These are phyloP conservation scores for Bonia amplexicaulis DNA, from an alignment of 176 grass and related monocot genomes.

Conservation along the genomic window DNA sequence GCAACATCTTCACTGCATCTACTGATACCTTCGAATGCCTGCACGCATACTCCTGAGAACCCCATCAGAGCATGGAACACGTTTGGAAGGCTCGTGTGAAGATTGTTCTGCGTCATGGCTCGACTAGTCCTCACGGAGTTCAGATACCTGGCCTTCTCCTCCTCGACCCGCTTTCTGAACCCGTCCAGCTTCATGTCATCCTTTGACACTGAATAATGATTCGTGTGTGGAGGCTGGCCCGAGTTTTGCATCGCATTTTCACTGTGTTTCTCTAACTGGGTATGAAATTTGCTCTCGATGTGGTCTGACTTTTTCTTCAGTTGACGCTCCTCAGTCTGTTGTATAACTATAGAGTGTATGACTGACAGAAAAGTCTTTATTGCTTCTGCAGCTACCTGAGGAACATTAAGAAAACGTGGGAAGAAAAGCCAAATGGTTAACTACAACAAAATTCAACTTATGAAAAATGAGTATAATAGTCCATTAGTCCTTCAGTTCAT, in stretches of 20 bases:
- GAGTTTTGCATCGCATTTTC: conserved; percentile 37
- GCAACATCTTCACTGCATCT: conserved; percentile 42
- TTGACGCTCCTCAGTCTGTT: conserved; percentile 70
- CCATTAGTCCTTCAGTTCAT: neutral
- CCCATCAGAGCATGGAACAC: conserved; percentile 83
- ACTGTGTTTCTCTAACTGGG: conserved; percentile 55
- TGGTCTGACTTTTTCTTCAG: conserved; percentile 69
- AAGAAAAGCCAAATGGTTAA: conserved; percentile 17
- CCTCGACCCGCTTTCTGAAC: conserved; percentile 67
- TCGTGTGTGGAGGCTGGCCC: conserved; percentile 19
- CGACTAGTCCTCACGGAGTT: conserved; percentile 65
- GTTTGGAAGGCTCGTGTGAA: conserved; percentile 82
- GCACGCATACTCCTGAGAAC: conserved; percentile 57
- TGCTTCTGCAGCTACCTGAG: conserved; percentile 80
- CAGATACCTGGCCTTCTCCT: conserved; percentile 80
- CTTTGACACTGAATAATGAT: conserved; percentile 35
- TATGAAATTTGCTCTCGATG: conserved; percentile 47
- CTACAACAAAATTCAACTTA: neutral
- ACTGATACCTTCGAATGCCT: conserved; percentile 80
- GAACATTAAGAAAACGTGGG: neutral
- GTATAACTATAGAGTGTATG: conserved; percentile 65
- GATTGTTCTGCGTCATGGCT: conserved; percentile 76
- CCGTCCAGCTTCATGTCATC: conserved; percentile 58
- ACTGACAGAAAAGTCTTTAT: conserved; percentile 74
- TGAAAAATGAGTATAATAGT: neutral